Base-by-base conservation (phyloP, 2,329 filamentous ascomycete species). In the Cadophora sp. region DNA sequence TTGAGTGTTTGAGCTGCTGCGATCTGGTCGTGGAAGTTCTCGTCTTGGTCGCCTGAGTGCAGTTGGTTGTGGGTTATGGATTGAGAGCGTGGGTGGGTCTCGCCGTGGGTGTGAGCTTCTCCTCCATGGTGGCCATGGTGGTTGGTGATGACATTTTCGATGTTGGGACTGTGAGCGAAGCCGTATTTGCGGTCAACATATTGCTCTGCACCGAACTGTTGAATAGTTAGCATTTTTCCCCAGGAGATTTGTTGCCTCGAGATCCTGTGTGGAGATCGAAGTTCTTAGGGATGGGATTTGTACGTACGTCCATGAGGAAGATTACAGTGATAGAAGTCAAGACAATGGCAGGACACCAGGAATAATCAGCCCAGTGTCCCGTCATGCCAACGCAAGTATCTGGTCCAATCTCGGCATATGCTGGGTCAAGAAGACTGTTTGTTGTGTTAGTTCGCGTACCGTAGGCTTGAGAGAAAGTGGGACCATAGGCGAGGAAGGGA, bases 251-350 rank as follows among this genome's bases (percentile, higher is more conserved):
- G 45, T 20, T 20, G n/a, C 16, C n/a, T 22, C n/a, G n/a, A 11
- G 36, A 39, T 39, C 7, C 36, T 39, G 36, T 39, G 36, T 9
- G 11, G 7, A 39, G 11, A 39, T 39, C 8, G 36, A 39, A 39
- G 36, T 11, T 11, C 6, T 2, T 11, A 18, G 53, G 20, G 8
- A 27, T 20, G 8, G 20, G 20, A 18, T 9, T 4, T 18, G 9
- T 5, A 43, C 55, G 14, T 58, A 58, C 55, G 65, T 87, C 89
- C 69, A 89, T 80, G 1, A 87, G 85, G 70, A 89, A 88, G 75
- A 76, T 71, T 0, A 67, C 11, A 67, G 89, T 86, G 65, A 89
- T 82, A 4, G 84, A 87, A 74, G 87, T 84, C 76, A 89, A 86
- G 55, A 89, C 73, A 58, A 77, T 75, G 3, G 71, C 75, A 5